Conservation (phyloP, 495 filamentous ascomycete genomes). For the Rhizodiscina lignyota region DNA sequence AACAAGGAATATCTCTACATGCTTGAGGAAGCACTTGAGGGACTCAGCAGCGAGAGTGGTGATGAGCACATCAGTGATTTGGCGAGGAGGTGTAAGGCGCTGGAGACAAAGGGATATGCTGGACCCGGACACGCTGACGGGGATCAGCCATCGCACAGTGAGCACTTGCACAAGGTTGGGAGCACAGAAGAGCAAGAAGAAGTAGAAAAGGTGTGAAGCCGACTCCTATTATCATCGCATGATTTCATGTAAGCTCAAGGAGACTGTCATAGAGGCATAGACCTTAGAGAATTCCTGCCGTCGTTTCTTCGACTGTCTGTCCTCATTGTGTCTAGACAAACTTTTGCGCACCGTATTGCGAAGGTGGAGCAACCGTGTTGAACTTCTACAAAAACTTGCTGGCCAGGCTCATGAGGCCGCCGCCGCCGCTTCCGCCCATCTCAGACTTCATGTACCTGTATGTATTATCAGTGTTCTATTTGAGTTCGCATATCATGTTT, state of each 20-base stretch:
- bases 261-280: no score
- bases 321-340: no score
- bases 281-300: no score
- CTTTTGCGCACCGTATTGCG: no score
- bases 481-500: no score
- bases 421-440: slow-evolving; percentile 30
- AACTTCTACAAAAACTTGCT: slow-evolving; percentile 33
- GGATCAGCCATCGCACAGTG: slow-evolving; percentile 4
- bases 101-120: slow-evolving; percentile 25
- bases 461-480: no score
- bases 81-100: slow-evolving; percentile 34
- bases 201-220: slow-evolving; percentile 27
- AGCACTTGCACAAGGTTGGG: slow-evolving; percentile 26
- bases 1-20: slow-evolving; percentile 83
- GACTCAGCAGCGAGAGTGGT: slow-evolving; percentile 57
- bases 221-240: no score
- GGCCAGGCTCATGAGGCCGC: slow-evolving; percentile 37
- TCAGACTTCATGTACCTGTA: slow-evolving; percentile 46
- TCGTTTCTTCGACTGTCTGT: no score
- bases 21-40: slow-evolving; percentile 60
- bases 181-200: slow-evolving; percentile 45
- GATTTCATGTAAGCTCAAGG: no score
- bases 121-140: background rate
- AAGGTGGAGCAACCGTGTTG: no score
- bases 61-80: slow-evolving; percentile 64